Evolutionary conservation across 345 rosid species (phyloP), one percentile per base, ranked within the genome.

Genomic region (Nasturtium officinale): DNA sequence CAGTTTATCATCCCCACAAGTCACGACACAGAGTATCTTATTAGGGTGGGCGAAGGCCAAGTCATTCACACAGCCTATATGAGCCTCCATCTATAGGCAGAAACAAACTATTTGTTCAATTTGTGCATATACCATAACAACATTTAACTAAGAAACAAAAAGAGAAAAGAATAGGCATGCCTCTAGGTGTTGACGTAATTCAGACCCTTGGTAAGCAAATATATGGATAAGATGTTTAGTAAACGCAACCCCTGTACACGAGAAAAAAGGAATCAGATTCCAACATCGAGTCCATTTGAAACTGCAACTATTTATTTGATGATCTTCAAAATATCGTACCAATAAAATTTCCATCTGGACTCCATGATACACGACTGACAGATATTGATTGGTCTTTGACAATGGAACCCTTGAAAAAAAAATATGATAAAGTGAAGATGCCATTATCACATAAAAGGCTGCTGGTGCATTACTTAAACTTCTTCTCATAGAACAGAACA

Each of bases 1-100:
- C 55, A 78, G 65, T 83, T 77, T 76, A 82, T 89, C 96, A 67
- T 87, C 90, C 35, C 96, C 96, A 55, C 96, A 87, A 35, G 96
- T 89, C 71, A 89, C 78, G 9, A 86, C 65, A 11, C 59, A 74
- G 3, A 75, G 80, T 67, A 78, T 83, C 78, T 77, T 78, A 29
- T 51, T 38, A 18, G 87, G 86, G 53, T 40, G 76, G 53, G 79
- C 73, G 65, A 89, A 89, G 38, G 88, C 90, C 68, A 89, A 70
- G 80, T 89, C 90, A 71, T 86, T 83, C 71, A 89, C 92, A 65
- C 81, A 71, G 15, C 96, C 92, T 47, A 79, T 56, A 73, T 87
- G 96, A 66, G 88, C 84, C 52, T 89, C 92, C 52, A 89, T 82
- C 96, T 89, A 71, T 68, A 48, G 67, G 17, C 7, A 15, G 50